These are phyloP conservation scores for Iberis pinnata DNA, from an alignment of 345 rosid genomes.

Conservation along the genomic window DNA sequence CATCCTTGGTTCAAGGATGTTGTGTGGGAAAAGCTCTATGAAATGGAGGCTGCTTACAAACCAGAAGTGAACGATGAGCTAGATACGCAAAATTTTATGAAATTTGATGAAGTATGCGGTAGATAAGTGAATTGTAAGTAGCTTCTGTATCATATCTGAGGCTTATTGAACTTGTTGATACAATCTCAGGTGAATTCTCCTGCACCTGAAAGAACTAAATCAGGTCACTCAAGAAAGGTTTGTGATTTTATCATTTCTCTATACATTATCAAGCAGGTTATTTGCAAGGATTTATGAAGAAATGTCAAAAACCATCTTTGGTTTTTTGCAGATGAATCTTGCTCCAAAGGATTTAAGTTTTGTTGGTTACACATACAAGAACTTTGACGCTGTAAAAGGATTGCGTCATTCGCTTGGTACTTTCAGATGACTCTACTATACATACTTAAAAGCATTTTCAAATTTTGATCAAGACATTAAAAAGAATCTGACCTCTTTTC, in stretches of 20 bases:
- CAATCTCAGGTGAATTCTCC: conserved; percentile 62
- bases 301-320: no score
- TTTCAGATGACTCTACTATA: conserved; percentile 13
- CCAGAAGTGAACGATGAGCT: conserved; percentile 93
- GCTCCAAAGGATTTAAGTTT: conserved; percentile 89
- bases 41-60: conserved; percentile 90
- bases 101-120: conserved; percentile 79
- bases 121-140: not conserved
- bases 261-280: not conserved
- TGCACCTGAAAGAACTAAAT: conserved; percentile 55
- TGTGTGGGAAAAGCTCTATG: conserved; percentile 83
- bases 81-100: conserved; percentile 93
- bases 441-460: no score
- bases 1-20: conserved; percentile 87
- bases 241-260: conserved; percentile 23
- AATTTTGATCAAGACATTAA: conserved; percentile 2
- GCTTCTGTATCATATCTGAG: conserved; percentile 1
- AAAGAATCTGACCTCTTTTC: conserved; percentile 18
- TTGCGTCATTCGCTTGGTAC: conserved; percentile 55
- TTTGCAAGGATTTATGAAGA: conserved; percentile 4
- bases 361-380: conserved; percentile 95
- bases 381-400: conserved; percentile 91
- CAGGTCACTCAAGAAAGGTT: conserved; percentile 87
- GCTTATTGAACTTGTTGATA: conserved; percentile 12
- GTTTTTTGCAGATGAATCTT: conserved; percentile 45